Evolutionary conservation across 306 rosid species (phyloP).

Genomic region (Gynostemma pentaphyllum): DNA sequence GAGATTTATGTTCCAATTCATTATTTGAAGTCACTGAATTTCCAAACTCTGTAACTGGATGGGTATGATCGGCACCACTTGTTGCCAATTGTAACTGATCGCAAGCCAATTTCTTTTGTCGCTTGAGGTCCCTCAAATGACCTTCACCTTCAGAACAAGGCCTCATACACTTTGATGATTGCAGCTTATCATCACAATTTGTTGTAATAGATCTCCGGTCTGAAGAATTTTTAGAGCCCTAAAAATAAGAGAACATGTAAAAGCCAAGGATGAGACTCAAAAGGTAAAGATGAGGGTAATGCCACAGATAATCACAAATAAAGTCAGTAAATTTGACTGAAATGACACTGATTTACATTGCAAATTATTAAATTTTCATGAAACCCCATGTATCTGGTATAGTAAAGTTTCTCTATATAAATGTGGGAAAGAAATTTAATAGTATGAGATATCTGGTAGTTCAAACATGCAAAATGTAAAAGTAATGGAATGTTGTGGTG

Average conservation of each 20-base stretch:
- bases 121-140: conserved; percentile 37
- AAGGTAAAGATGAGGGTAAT: background rate
- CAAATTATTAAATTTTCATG: background rate
- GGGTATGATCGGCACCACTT: conserved; percentile 10
- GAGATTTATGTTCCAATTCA: conserved; percentile 14
- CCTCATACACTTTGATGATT: conserved; percentile 27
- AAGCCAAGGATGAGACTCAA: background rate
- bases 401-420: background rate
- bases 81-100: conserved; percentile 5
- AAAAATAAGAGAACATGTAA: background rate
- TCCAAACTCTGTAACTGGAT: conserved; percentile 14
- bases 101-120: conserved; percentile 30
- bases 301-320: background rate
- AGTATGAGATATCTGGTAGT: background rate
- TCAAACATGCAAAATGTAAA: background rate
- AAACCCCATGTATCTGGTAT: background rate
- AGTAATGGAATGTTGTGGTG: background rate
- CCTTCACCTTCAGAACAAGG: conserved; percentile 49
- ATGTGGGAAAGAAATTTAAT: background rate
- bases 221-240: conserved; percentile 33
- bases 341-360: background rate
- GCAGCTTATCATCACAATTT: conserved; percentile 20
- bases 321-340: background rate
- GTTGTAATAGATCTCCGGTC: conserved; percentile 22
- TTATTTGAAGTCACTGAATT: conserved; percentile 13